phyloP scores from a whole-genome alignment of 140 eudicot genomes.

The Oenanthe javanica region DNA sequence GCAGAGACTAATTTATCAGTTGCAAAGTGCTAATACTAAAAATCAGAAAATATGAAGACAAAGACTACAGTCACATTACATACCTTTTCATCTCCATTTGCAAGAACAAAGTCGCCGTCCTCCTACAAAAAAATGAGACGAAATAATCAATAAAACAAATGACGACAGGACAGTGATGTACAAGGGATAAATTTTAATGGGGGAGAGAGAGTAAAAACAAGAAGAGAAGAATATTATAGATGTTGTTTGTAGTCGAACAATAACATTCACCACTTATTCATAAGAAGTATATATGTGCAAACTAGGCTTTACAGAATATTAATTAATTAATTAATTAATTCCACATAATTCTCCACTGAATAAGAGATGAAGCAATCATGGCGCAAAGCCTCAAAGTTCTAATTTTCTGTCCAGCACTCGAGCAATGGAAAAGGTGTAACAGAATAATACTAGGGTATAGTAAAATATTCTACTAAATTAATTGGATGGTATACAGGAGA shows the following conservation, averaged over 20 bases:
- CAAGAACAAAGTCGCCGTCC: conserved; percentile 70
- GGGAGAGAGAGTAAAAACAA: too few relatives aligned
- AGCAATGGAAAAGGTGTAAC: background rate
- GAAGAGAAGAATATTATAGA: background rate
- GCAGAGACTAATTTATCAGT: background rate
- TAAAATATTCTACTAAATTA: background rate
- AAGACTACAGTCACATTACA: conserved; percentile 7
- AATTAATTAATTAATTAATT: too few relatives aligned
- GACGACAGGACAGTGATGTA: background rate
- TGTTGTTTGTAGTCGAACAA: background rate
- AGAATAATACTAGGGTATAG: background rate
- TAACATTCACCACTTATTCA: background rate
- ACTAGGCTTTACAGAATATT: too few relatives aligned
- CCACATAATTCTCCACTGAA: too few relatives aligned
- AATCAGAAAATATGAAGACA: background rate
- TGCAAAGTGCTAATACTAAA: background rate
- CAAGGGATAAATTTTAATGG: background rate
- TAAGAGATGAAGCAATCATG: background rate
- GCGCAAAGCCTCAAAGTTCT: background rate
- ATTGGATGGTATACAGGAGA: background rate
- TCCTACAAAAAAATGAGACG: conserved; percentile 35
- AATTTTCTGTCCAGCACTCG: background rate
- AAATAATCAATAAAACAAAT: conserved; percentile 13
- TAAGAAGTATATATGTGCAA: too few relatives aligned
- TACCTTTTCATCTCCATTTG: conserved; percentile 76